A percentile compares a stretch with the other conserved stretches of the same genome.
Evolutionary conservation across 1,284 basidiomycete species (phyloP).

Genomic region (Lentinula novae-zelandiae): DNA sequence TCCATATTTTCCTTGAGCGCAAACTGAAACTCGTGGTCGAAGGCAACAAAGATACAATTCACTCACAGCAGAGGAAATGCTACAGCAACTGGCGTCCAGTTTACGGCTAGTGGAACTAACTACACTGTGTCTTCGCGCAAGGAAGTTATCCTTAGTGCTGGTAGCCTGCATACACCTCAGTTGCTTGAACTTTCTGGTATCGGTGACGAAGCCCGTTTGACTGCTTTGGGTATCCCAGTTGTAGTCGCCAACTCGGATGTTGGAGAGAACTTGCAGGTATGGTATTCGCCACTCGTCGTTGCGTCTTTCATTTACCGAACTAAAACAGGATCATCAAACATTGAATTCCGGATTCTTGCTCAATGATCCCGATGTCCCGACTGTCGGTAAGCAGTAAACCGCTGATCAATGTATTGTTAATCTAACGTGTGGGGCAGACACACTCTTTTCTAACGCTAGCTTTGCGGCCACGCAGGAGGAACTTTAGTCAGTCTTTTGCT

Average conservation of each 20-base stretch:
- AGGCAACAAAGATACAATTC: neutral
- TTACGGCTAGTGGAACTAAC: neutral
- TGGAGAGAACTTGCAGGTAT: constrained; percentile 9
- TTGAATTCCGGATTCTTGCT: neutral
- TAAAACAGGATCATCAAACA: neutral
- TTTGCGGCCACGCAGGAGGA: neutral
- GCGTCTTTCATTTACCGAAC: neutral
- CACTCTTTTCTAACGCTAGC: neutral
- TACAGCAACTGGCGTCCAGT: neutral
- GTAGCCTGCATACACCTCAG: constrained; percentile 8
- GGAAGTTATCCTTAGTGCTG: constrained; percentile 13
- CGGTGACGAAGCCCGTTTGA: constrained; percentile 5
- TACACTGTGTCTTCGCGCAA: constrained; percentile 8
- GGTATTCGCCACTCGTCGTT: too few relatives aligned
- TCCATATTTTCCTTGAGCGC: neutral
- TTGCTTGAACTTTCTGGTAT: constrained; percentile 11
- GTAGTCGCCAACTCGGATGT: constrained; percentile 8
- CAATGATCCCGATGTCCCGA: neutral
- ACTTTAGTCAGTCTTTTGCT: neutral
- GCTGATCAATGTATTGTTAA: neutral
- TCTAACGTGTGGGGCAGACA: neutral
- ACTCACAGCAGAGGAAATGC: neutral
- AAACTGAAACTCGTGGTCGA: neutral
- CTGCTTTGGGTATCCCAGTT: constrained; percentile 1
- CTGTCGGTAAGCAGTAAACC: neutral